These are phyloP conservation scores for Skeletonema potamos DNA, from an alignment of 108 stramenopile species.

Conservation along the genomic window DNA sequence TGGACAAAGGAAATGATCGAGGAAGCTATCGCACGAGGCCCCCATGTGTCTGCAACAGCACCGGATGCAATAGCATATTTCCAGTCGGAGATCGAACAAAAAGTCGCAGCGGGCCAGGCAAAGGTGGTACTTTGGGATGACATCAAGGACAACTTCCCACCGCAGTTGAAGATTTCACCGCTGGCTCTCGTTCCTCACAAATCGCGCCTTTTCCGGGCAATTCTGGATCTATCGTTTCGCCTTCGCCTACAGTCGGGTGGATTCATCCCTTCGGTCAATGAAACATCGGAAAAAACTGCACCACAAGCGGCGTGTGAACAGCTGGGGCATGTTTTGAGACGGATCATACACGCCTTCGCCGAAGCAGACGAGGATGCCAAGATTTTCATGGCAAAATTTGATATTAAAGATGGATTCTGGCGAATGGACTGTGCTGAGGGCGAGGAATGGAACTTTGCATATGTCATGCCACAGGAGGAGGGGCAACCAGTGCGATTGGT, in stretches of 20 bases:
- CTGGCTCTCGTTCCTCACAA: slow-evolving; percentile 23
- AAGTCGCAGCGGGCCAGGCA: neutral
- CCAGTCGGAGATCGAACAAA: slow-evolving; percentile 3
- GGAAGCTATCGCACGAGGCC: slow-evolving; percentile 8
- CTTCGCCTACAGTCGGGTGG: neutral
- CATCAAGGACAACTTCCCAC: slow-evolving; percentile 6
- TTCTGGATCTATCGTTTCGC: slow-evolving; percentile 17
- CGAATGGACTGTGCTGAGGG: neutral
- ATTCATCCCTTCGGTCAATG: slow-evolving; percentile 9
- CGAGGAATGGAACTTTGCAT: slow-evolving; percentile 25
- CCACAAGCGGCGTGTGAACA: slow-evolving; percentile 15
- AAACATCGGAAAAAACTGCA: neutral
- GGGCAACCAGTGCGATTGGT: slow-evolving; percentile 11
- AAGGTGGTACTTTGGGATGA: slow-evolving; percentile 14
- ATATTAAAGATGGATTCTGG: slow-evolving; percentile 29
- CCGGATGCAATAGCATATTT: slow-evolving; percentile 10
- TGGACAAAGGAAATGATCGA: slow-evolving; percentile 19
- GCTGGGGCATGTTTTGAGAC: slow-evolving; percentile 1
- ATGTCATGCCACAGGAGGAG: slow-evolving; percentile 19
- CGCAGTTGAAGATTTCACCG: slow-evolving; percentile 19
- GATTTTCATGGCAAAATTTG: slow-evolving; percentile 16
- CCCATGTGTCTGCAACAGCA: slow-evolving; percentile 15
- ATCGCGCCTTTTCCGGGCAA: slow-evolving; percentile 8
- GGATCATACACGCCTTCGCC: slow-evolving; percentile 21
- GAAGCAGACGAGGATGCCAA: neutral